phyloP scores from a whole-genome alignment of 2,329 filamentous ascomycete genomes.

The Sporothrix dimorphospora region DNA sequence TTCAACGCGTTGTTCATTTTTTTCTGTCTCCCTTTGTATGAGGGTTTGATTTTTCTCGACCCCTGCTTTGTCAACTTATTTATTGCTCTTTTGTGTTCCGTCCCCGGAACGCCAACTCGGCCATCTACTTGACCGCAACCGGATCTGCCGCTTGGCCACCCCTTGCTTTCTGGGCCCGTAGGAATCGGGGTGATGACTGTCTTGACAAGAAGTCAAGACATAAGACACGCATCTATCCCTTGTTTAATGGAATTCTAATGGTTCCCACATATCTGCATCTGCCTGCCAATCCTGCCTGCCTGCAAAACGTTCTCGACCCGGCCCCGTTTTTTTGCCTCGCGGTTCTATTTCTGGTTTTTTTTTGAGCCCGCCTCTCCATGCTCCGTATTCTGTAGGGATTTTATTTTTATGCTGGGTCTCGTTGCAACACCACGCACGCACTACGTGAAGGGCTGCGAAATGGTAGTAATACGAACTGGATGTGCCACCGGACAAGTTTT shows the following conservation, averaged over 20 bases:
- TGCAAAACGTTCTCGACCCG: background rate
- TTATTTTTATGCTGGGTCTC: background rate
- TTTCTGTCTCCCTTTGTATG: background rate
- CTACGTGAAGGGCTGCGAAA: background rate
- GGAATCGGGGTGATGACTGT: background rate
- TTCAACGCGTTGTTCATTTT: background rate
- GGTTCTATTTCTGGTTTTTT: conserved; percentile 21
- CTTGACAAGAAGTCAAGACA: background rate
- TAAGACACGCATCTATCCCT: background rate
- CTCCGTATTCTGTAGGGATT: background rate
- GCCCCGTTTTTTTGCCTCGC: background rate
- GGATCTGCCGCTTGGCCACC: conserved; percentile 13
- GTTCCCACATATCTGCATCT: background rate
- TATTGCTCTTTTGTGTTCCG: background rate
- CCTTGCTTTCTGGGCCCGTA: background rate
- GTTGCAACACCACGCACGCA: background rate
- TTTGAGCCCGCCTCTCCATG: background rate
- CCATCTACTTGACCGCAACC: conserved; percentile 8
- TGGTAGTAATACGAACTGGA: background rate
- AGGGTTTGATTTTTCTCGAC: background rate
- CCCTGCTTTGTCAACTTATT: background rate
- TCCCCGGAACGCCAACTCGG: background rate
- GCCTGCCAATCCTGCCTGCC: background rate
- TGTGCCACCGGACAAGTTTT: conserved; percentile 8
- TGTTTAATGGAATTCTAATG: background rate